phyloP scores from a whole-genome alignment of 306 rosid genomes.

The Bauhinia variegata region DNA sequence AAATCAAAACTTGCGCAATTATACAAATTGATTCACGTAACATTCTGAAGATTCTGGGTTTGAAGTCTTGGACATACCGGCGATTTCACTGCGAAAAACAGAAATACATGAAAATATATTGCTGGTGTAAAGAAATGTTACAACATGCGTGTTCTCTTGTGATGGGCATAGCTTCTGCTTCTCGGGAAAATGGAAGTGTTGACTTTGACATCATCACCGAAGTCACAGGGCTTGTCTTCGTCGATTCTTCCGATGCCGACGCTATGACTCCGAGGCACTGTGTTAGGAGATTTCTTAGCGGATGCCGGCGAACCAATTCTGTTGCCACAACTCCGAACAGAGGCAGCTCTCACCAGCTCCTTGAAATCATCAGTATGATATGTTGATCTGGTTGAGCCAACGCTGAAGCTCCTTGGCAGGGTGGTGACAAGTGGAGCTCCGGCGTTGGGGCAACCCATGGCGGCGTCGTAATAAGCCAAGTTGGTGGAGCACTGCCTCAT shows the following conservation, averaged over 20 bases:
- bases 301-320: background rate
- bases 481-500: slow-evolving; percentile 44
- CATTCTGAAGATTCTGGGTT: too few relatives aligned
- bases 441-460: slow-evolving; percentile 41
- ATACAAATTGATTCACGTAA: too few relatives aligned
- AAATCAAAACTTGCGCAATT: too few relatives aligned
- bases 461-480: slow-evolving; percentile 28
- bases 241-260: slow-evolving; percentile 66
- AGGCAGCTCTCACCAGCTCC: slow-evolving; percentile 62
- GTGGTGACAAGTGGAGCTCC: slow-evolving; percentile 24
- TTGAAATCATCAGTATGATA: slow-evolving; percentile 36
- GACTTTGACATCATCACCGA: slow-evolving; percentile 39
- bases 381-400: slow-evolving; percentile 28
- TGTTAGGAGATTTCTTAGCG: too few relatives aligned
- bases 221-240: slow-evolving; percentile 60
- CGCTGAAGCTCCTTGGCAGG: slow-evolving; percentile 62
- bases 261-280: slow-evolving; percentile 48
- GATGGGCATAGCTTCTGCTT: slow-evolving; percentile 53
- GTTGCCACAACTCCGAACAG: slow-evolving; percentile 13
- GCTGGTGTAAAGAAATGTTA: background rate
- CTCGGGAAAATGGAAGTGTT: slow-evolving; percentile 37
- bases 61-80: too few relatives aligned
- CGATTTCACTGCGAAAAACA: too few relatives aligned
- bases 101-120: too few relatives aligned
- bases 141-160: background rate